Base-by-base conservation (phyloP, 2,329 filamentous ascomycete species). In the Thyridium curvatum region DNA sequence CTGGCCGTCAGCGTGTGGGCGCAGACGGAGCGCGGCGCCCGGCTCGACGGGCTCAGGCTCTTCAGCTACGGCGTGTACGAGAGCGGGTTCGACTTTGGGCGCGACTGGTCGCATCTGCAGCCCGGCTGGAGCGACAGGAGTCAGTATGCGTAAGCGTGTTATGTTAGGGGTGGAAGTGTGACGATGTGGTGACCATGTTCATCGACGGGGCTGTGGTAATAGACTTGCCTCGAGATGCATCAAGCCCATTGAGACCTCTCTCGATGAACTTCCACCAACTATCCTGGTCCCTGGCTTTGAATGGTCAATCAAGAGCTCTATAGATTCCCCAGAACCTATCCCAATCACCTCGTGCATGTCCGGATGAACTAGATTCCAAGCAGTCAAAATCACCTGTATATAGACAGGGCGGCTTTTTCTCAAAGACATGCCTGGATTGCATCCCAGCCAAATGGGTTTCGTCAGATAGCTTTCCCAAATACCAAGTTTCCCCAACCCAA, bases 1-100 rank as follows among this genome's bases (percentile, higher is more conserved):
- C 44, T 87, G 10, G 81, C 69, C 2, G 50, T 87, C n/a, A 75
- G 70, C 30, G 52, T 88, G 18, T 88, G 82, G 82, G 74, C 74
- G 2, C 62, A 79, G 44, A 72, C 77, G 38, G 59, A 60, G 2
- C 62, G 55, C 3, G 77, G 73, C 10, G 77, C 74, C 1, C 73
- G 66, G 49, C 50, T 82, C 15, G 66, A 68, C 8, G 65, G 63
- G 4, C 54, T 79, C 21, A 66, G 21, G 8, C 28, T 48, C 39
- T 43, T 45, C 9, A 32, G 37, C 17, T 46, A 38, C 32, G 30
- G 34, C 5, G 39, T 32, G n/a, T 53, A 53, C 41, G 49, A 53
- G 43, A 52, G 45, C 14, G 44, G 37, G 8, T 50, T 46, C 16
- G 43, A 35, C n/a, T 50, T 46, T 18, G 40, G 33, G 10, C 38